phyloP scores from a whole-genome alignment of 495 filamentous ascomycete species.

The Parmelia sp. region DNA sequence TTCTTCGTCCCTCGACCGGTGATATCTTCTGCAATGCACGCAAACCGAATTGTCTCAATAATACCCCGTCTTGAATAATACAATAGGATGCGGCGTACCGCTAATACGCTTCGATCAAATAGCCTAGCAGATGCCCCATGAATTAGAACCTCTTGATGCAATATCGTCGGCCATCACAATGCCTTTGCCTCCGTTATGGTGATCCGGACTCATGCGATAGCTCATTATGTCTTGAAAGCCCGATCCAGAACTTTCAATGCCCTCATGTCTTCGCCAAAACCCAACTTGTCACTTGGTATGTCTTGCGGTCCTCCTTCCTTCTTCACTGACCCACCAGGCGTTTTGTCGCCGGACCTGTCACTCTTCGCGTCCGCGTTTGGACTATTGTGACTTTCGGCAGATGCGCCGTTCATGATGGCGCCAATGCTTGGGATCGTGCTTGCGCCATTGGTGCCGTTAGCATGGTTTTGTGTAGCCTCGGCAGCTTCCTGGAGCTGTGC shows the following conservation, averaged over 20 bases:
- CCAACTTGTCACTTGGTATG: constrained; percentile 22
- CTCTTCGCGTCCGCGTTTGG: constrained; percentile 19
- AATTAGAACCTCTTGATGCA: neutral
- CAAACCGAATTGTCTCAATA: neutral
- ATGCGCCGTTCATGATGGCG: constrained; percentile 46
- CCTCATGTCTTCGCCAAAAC: constrained; percentile 54
- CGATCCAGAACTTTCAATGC: constrained; percentile 60
- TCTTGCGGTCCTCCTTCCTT: constrained; percentile 20
- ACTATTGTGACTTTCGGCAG: constrained; percentile 20
- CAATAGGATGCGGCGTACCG: neutral
- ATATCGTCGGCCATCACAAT: neutral
- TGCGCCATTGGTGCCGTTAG: constrained; percentile 23
- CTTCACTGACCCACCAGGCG: constrained; percentile 17
- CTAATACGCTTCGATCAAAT: neutral
- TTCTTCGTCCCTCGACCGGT: neutral
- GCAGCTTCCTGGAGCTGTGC: constrained; percentile 15
- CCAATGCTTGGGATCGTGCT: constrained; percentile 48
- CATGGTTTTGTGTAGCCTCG: constrained; percentile 4
- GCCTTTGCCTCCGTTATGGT: neutral
- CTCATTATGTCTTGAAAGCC: constrained; percentile 21
- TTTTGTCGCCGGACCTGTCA: constrained; percentile 17
- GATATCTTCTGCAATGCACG: constrained; percentile 15
- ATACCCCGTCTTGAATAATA: neutral
- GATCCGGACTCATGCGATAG: neutral
- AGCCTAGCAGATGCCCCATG: neutral